A percentile compares a stretch with the other conserved stretches of the same genome.
These are phyloP conservation scores for Dissophora ornata DNA, from an alignment of 192 early-diverging fungal species.

Conservation along the genomic window DNA sequence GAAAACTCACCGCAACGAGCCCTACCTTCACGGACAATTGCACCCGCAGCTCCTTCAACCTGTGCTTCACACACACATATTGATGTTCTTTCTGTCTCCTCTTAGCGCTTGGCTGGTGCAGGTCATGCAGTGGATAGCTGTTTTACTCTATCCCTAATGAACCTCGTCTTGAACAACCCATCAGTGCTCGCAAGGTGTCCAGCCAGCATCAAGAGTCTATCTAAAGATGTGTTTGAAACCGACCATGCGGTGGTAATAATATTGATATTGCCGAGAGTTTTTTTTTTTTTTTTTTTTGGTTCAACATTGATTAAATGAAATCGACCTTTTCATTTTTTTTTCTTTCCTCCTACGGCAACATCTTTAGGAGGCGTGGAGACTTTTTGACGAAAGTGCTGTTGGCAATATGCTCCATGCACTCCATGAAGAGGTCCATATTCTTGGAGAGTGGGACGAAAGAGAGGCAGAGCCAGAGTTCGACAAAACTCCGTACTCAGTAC, in stretches of 20 bases:
- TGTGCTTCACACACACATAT: too few species aligned
- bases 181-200: background rate
- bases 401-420: background rate
- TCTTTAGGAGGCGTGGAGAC: background rate
- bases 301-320: too few species aligned
- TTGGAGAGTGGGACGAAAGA: background rate
- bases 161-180: background rate
- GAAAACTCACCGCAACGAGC: background rate
- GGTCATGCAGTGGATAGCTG: background rate
- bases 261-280: too few species aligned
- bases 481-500: background rate
- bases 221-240: too few species aligned
- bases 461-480: background rate
- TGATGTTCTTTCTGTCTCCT: too few species aligned
- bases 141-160: background rate
- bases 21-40: too few species aligned
- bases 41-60: too few species aligned
- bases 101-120: background rate
- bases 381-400: slow-evolving; percentile 5
- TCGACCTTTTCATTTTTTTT: too few species aligned
- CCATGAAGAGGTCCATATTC: background rate
- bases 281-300: too few species aligned
- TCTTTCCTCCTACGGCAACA: too few species aligned
- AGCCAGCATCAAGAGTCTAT: background rate
- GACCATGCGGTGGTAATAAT: too few species aligned